A percentile compares a stretch with the other conserved stretches of the same genome.
phyloP scores from a whole-genome alignment of 139 green algal genomes.

The Penium margaritaceum region DNA sequence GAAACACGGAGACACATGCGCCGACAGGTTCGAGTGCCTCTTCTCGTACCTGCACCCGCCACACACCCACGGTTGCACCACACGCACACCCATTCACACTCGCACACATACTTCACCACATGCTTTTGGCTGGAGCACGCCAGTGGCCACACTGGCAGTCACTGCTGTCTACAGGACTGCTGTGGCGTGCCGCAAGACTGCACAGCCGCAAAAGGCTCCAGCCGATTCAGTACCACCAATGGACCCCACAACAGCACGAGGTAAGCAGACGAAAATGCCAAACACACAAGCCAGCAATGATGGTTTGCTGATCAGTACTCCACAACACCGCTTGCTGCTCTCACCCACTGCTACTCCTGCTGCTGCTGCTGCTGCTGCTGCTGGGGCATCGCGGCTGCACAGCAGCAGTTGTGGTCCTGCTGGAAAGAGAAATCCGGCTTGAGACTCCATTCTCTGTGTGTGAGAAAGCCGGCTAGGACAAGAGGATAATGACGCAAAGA shows the following conservation, averaged over 20 bases:
- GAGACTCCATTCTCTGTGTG: no score
- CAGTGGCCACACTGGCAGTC: background rate
- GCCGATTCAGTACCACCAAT: background rate
- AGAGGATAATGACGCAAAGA: background rate
- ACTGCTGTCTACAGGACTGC: background rate
- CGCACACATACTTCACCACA: background rate
- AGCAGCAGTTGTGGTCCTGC: no score
- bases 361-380: background rate
- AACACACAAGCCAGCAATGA: no score
- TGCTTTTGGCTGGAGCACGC: background rate
- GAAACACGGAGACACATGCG: slow-evolving; percentile 92
- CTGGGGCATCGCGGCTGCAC: no score
- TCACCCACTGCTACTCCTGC: background rate
- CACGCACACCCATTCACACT: background rate
- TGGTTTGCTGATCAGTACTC: no score
- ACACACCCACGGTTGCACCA: no score
- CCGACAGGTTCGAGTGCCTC: slow-evolving; percentile 87
- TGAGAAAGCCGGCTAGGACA: background rate
- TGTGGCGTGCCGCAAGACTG: background rate
- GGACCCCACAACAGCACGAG: background rate
- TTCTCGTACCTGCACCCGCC: slow-evolving; percentile 88
- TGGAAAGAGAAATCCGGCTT: background rate
- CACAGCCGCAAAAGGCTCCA: background rate
- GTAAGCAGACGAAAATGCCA: no score
- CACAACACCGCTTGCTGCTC: background rate